phyloP scores from a whole-genome alignment of 75 land plant species.

The Isoetes taiwanensis region DNA sequence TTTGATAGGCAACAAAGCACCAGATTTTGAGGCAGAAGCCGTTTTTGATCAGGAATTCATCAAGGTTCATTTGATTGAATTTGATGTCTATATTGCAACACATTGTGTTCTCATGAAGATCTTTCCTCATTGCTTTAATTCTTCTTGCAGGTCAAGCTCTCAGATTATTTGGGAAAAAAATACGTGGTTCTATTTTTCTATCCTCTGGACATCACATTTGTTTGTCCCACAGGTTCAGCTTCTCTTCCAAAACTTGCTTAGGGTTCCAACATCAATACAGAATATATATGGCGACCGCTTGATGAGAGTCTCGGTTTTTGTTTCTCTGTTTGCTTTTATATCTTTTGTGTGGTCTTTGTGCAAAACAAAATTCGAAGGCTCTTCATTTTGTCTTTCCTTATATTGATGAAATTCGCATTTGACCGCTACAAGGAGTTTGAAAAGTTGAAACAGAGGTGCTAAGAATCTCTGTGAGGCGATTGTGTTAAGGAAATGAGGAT shows the following conservation, averaged over 20 bases:
- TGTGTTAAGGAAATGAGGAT: too few species aligned
- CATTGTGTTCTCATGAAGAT: too few species aligned
- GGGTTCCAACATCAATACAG: not conserved
- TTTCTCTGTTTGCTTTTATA: not conserved
- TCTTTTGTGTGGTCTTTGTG: not conserved
- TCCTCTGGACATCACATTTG: constrained; percentile 96
- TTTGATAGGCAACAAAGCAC: constrained; percentile 82
- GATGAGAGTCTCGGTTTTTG: not conserved
- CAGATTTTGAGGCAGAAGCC: constrained; percentile 97
- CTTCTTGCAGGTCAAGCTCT: constrained; percentile 77
- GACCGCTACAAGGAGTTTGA: constrained; percentile 78
- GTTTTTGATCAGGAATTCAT: constrained; percentile 98
- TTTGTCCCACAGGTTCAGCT: constrained; percentile 93
- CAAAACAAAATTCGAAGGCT: too few species aligned
- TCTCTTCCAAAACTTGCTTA: too few species aligned
- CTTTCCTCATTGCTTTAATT: not conserved
- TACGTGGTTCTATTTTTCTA: constrained; percentile 96
- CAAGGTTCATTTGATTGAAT: too few species aligned
- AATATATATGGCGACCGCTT: not conserved
- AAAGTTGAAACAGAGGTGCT: constrained; percentile 81
- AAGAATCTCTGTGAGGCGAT: constrained; percentile 89
- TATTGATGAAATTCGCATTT: constrained; percentile 80
- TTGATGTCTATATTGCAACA: too few species aligned
- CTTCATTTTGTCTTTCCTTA: too few species aligned
- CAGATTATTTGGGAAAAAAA: constrained; percentile 95